phyloP scores from a whole-genome alignment of 352 stramenopile species.

The Globisporangium orthogonon region DNA sequence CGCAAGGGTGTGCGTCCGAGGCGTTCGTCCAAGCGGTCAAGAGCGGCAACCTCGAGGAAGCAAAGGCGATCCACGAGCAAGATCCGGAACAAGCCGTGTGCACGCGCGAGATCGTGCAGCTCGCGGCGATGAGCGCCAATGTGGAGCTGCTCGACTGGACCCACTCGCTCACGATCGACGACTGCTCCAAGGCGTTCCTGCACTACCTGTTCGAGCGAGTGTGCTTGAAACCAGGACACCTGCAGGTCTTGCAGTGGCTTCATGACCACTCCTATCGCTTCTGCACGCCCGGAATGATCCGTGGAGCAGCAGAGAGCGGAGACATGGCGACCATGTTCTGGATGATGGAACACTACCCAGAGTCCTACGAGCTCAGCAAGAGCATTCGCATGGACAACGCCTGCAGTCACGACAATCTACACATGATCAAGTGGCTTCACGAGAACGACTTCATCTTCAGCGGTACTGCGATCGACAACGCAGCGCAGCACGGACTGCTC shows the following conservation, averaged over 20 bases:
- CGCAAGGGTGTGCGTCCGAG: neutral
- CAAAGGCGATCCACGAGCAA: neutral
- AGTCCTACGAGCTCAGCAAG: slow-evolving; percentile 3
- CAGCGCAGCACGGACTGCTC: slow-evolving; percentile 1
- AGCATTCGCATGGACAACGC: slow-evolving; percentile 4
- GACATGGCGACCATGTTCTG: neutral
- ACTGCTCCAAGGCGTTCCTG: slow-evolving; percentile 4
- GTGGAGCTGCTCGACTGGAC: slow-evolving; percentile 6
- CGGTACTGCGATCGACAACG: neutral
- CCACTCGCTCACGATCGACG: slow-evolving; percentile 3
- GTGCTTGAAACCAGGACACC: slow-evolving; percentile 1
- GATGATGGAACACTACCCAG: slow-evolving; percentile 2
- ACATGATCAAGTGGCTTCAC: slow-evolving; percentile 10
- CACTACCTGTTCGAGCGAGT: slow-evolving; percentile 1
- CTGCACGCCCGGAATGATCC: slow-evolving; percentile 1
- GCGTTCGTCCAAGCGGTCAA: slow-evolving; percentile 3
- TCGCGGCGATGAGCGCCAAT: slow-evolving; percentile 5
- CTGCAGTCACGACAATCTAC: neutral
- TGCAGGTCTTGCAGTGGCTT: slow-evolving; percentile 4
- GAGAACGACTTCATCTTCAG: slow-evolving; percentile 4
- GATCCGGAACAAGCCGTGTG: neutral
- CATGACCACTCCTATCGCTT: slow-evolving; percentile 1
- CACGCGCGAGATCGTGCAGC: slow-evolving; percentile 4
- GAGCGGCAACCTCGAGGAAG: neutral
- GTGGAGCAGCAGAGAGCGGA: slow-evolving; percentile 1